Percentiles rank a stretch among this genome's conserved stretches.
phyloP scores from a whole-genome alignment of 352 stramenopile species.

The Thalassiosira mediterranea region DNA sequence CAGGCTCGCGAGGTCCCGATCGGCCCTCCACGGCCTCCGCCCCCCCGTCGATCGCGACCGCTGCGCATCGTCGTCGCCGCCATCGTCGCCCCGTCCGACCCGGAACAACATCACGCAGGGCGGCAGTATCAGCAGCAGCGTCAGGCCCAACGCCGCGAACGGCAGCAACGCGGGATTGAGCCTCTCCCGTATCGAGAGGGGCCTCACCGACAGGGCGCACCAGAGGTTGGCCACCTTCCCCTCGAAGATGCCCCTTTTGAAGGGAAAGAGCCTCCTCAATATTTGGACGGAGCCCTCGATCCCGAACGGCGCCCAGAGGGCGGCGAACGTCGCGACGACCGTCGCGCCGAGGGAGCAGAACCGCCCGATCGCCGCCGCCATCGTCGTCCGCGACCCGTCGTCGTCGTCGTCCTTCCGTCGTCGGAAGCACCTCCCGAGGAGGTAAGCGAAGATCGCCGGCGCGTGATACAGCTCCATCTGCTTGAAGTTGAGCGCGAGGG shows the following conservation, averaged over 20 bases:
- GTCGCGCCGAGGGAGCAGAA: slow-evolving; percentile 82
- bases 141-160: slow-evolving; percentile 75
- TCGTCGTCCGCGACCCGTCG: neutral
- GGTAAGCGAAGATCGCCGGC: slow-evolving; percentile 91
- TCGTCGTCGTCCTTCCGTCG: slow-evolving; percentile 25
- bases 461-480: slow-evolving; percentile 99
- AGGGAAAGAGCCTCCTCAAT: slow-evolving; percentile 93
- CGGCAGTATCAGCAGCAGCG: slow-evolving; percentile 87
- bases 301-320: slow-evolving; percentile 92
- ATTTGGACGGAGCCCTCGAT: slow-evolving; percentile 86
- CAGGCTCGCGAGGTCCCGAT: slow-evolving; percentile 78
- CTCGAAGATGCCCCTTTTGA: slow-evolving; percentile 95
- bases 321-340: slow-evolving; percentile 89
- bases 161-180: slow-evolving; percentile 56
- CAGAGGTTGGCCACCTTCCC: slow-evolving; percentile 97
- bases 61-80: too few relatives aligned
- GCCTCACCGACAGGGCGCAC: slow-evolving; percentile 87
- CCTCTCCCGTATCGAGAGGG: slow-evolving; percentile 71
- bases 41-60: too few relatives aligned
- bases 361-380: neutral
- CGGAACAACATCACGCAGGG: slow-evolving; percentile 78
- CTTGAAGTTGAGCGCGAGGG: slow-evolving; percentile 97
- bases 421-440: slow-evolving; percentile 88
- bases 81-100: too few relatives aligned
- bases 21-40: slow-evolving; percentile 34